A percentile compares a stretch with the other conserved stretches of the same genome.
Conservation (phyloP, 2,329 filamentous ascomycete species). For the Diaporthe humulicola region DNA sequence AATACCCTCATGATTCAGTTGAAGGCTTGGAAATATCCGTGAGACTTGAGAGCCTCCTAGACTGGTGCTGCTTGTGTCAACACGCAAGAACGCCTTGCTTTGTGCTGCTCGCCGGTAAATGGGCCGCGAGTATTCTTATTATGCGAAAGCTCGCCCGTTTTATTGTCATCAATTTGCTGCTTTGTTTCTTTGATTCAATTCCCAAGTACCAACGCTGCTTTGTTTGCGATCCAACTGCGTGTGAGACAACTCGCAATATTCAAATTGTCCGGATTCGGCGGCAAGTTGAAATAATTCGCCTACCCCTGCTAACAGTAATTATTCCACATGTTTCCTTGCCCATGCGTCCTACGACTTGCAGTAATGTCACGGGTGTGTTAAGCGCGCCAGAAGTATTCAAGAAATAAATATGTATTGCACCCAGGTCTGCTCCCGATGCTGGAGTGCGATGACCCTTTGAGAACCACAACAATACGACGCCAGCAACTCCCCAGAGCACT, state of each 20-base stretch:
- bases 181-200: background rate
- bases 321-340: background rate
- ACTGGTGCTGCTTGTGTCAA: background rate
- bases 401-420: background rate
- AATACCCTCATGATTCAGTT: too few species aligned
- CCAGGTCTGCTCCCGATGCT: background rate
- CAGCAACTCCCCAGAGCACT: background rate
- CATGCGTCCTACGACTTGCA: background rate
- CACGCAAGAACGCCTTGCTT: background rate
- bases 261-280: constrained; percentile 11
- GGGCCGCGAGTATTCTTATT: background rate
- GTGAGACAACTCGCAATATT: background rate
- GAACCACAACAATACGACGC: background rate
- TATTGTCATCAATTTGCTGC: background rate
- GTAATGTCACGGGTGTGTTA: background rate
- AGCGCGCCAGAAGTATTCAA: background rate
- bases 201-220: background rate
- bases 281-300: background rate
- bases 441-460: background rate
- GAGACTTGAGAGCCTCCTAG: background rate
- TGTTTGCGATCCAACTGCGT: background rate
- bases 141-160: background rate
- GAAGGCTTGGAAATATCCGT: background rate
- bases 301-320: too few species aligned
- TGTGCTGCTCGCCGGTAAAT: background rate